A percentile compares a stretch with the other conserved stretches of the same genome.
These are phyloP conservation scores for Pythium grandisporangium DNA, from an alignment of 352 stramenopile species.

Conservation along the genomic window DNA sequence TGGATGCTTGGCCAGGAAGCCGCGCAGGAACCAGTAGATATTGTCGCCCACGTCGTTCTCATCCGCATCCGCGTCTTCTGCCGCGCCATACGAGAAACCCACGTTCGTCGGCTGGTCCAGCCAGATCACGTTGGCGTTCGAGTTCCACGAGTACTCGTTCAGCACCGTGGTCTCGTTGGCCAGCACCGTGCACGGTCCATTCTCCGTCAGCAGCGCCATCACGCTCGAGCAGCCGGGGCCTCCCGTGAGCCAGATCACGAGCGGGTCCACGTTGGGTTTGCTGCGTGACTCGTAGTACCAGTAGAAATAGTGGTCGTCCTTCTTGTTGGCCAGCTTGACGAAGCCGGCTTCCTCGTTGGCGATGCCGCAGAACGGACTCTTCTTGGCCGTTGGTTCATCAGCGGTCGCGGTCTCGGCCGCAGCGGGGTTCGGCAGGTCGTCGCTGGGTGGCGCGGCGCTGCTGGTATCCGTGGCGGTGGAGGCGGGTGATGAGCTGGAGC, in stretches of 20 bases:
- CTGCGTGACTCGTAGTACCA: conserved; percentile 61
- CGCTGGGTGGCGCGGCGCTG: too few relatives aligned
- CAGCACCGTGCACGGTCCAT: conserved; percentile 48
- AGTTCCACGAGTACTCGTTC: conserved; percentile 58
- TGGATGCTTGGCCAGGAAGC: conserved; percentile 51
- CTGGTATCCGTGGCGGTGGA: too few relatives aligned
- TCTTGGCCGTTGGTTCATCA: too few relatives aligned
- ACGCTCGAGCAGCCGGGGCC: conserved; percentile 52
- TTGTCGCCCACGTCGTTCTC: conserved; percentile 54
- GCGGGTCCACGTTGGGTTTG: conserved; percentile 30
- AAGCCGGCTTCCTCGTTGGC: conserved; percentile 45
- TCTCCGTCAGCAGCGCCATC: conserved; percentile 51
- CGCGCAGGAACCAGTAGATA: conserved; percentile 61
- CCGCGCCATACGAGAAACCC: conserved; percentile 36
- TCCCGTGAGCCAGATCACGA: conserved; percentile 59
- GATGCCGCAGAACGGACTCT: conserved; percentile 29
- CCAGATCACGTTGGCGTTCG: conserved; percentile 57
- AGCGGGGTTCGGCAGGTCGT: too few relatives aligned
- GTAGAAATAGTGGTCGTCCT: conserved; percentile 69
- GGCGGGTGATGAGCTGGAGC: too few relatives aligned
- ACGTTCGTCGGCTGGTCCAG: conserved; percentile 54
- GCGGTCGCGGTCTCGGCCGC: too few relatives aligned
- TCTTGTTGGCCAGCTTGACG: conserved; percentile 51
- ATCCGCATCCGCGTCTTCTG: conserved; percentile 21
- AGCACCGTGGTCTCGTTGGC: conserved; percentile 30